Percentiles rank a stretch among this genome's conserved stretches.
Evolutionary conservation across 345 rosid species (phyloP).

Genomic region (Barbarea vulgaris): DNA sequence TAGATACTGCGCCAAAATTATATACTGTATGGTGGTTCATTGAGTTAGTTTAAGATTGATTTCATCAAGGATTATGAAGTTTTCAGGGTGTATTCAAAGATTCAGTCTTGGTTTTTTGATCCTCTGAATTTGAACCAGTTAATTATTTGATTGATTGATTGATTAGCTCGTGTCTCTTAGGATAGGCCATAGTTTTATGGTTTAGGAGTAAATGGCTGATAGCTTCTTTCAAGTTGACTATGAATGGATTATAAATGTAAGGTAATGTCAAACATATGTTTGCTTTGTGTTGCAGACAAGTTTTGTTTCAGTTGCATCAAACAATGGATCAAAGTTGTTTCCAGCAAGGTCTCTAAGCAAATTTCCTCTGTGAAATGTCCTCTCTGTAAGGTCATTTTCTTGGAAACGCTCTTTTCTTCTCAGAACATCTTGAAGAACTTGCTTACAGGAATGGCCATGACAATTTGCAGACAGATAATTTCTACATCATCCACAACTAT

Average conservation of each 20-base stretch:
- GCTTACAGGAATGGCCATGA: not conserved
- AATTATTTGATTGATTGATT: not conserved
- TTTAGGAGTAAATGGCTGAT: not conserved
- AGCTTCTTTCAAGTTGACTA: not conserved
- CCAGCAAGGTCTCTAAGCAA: constrained; percentile 51
- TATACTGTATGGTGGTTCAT: too few species aligned
- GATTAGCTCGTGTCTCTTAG: constrained; percentile 4
- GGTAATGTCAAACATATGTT: not conserved
- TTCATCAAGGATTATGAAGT: not conserved
- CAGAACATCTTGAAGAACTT: not conserved
- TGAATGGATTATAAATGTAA: not conserved
- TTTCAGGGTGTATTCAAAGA: not conserved
- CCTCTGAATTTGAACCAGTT: constrained; percentile 2
- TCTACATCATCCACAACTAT: constrained; percentile 62
- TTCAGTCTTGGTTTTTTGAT: not conserved
- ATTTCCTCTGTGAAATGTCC: constrained; percentile 73
- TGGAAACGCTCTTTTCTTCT: not conserved
- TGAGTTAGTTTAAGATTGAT: not conserved
- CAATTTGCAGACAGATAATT: constrained; percentile 62
- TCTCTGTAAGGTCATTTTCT: constrained; percentile 74
- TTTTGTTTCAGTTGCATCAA: constrained; percentile 82
- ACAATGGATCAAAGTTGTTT: constrained; percentile 77
- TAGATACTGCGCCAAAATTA: not conserved
- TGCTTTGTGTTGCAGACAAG: constrained; percentile 58
- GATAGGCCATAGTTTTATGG: not conserved